Conservation (phyloP, 352 stramenopile genomes). For the Globisporangium carolinianum region DNA sequence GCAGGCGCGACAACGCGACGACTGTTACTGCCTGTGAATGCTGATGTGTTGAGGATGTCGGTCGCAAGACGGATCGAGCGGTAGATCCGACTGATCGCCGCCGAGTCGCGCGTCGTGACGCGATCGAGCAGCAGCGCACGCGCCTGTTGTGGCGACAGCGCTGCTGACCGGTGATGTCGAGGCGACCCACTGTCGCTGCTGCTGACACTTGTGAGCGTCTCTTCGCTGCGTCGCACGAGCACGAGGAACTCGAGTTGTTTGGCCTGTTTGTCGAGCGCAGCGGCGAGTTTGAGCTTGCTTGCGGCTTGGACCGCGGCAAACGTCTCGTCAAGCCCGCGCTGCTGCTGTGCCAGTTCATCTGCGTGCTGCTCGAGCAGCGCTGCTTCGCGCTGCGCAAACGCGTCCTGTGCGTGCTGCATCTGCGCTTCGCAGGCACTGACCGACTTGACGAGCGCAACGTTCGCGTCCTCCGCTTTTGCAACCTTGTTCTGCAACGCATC, state of each 20-base stretch:
- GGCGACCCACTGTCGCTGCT: neutral
- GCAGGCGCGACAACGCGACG: neutral
- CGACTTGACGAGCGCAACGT: neutral
- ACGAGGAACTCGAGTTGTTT: constrained; percentile 38
- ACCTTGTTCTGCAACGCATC: constrained; percentile 9
- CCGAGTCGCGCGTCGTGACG: constrained; percentile 52
- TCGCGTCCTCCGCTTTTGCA: neutral
- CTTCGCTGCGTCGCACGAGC: constrained; percentile 16
- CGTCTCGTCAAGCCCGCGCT: neutral
- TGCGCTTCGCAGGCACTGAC: neutral
- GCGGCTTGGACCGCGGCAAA: neutral
- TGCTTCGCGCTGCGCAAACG: neutral
- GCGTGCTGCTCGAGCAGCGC: neutral
- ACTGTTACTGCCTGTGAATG: constrained; percentile 11
- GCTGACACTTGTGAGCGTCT: neutral
- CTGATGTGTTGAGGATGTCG: constrained; percentile 50
- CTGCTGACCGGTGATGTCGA: neutral
- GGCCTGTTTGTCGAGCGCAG: constrained; percentile 32
- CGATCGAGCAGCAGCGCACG: constrained; percentile 37
- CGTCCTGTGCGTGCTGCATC: neutral
- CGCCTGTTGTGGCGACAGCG: constrained; percentile 12
- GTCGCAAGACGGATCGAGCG: constrained; percentile 56
- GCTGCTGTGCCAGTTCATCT: neutral
- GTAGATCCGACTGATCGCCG: constrained; percentile 56
- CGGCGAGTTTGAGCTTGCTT: constrained; percentile 13